phyloP scores from a whole-genome alignment of 129 eudicot species.

The Ambrosia artemisiifolia region DNA sequence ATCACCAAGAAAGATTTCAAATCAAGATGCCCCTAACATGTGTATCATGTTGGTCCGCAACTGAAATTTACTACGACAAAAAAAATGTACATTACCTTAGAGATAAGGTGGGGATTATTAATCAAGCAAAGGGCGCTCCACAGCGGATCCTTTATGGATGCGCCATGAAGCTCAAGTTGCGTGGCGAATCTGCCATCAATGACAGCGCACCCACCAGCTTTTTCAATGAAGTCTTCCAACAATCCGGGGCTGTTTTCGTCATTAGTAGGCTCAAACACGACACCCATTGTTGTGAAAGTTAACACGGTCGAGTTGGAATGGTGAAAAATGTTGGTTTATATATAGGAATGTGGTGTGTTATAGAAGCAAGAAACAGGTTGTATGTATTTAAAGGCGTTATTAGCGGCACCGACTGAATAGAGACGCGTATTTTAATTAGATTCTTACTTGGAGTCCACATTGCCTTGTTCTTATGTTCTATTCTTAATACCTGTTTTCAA shows the following conservation, averaged over 20 bases:
- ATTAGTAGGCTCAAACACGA: constrained; percentile 12
- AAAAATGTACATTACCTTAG: constrained; percentile 35
- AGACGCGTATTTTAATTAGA: constrained; percentile 40
- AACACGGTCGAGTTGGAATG: neutral
- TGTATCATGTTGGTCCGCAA: too few relatives aligned
- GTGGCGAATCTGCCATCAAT: constrained; percentile 85
- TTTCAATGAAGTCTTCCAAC: constrained; percentile 55
- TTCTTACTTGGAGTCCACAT: constrained; percentile 51
- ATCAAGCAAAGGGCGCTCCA: too few relatives aligned
- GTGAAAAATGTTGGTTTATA: neutral
- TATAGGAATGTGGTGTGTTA: neutral
- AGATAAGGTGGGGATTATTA: constrained; percentile 65
- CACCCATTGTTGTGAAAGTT: constrained; percentile 7
- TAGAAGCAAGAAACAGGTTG: constrained; percentile 19
- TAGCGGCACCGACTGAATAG: constrained; percentile 32
- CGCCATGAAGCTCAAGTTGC: constrained; percentile 75
- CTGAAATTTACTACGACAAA: too few relatives aligned
- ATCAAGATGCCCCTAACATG: too few relatives aligned
- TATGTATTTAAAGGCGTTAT: constrained; percentile 24
- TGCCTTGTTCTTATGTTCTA: constrained; percentile 16
- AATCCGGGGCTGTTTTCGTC: constrained; percentile 19
- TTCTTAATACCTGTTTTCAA: too few relatives aligned
- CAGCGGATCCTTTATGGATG: too few relatives aligned
- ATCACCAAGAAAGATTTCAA: too few relatives aligned
- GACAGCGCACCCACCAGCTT: constrained; percentile 83